Base-by-base conservation (phyloP, 768 basidiomycete genomes). In the Hirschioporus abietinus region DNA sequence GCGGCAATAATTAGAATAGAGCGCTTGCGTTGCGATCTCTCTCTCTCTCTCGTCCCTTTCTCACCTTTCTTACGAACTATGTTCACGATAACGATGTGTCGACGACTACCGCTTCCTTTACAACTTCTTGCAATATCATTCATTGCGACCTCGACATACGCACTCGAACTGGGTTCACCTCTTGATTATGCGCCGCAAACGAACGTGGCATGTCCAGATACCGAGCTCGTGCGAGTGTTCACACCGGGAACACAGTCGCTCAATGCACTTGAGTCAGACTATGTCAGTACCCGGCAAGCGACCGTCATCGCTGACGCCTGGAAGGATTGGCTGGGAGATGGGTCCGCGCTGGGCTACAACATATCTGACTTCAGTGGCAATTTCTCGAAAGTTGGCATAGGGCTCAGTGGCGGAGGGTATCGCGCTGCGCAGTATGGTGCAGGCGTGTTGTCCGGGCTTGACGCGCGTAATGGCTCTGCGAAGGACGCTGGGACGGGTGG, bases 341-440 rank as follows among this genome's bases (percentile, higher is more conserved):
- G 80, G 8, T 82, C 83, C 1, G 67, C 72, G 58, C 76, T 88
- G 12, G 84, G 87, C 1, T 89, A 89, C 73, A 76, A 81, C 66
- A 66, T 86, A n/a, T 70, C 78, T 17, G 66, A 69, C 0, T 83
- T 86, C 72, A 70, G 74, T 57, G 75, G 70, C 1, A 73, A 75
- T 26, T 80, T 83, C 65, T 84, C 87, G 9, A 82, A 78, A 64
- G 76, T 91, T 26, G 89, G 84, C 1, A 78, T 91, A 63, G 90
- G 90, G 0, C 76, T 91, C 10, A 87, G 88, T 25, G 92, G 92
- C 1, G 88, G 88, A 17, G 90, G 90, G 0, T 82, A 88, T 57
- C 80, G 92, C 52, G 84, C 90, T 0, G 88, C 89, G 0, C 83
- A 85, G 67, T 89, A 82, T 66, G 88, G 84, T 24, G 90, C 88